phyloP scores from a whole-genome alignment of 2,329 filamentous ascomycete genomes.

The Xenoacremonium recifei region DNA sequence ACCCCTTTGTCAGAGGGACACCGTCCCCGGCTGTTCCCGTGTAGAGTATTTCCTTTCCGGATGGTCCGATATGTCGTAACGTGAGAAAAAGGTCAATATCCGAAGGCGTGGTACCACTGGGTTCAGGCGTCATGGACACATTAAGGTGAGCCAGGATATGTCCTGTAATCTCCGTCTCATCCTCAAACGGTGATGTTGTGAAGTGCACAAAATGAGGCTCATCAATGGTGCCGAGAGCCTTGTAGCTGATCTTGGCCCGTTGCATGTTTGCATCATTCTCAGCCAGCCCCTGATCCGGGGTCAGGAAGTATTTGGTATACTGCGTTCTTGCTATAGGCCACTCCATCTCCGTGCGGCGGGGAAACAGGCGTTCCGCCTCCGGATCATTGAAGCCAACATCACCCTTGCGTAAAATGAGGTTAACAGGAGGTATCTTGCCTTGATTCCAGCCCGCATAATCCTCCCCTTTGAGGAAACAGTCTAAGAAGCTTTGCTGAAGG shows the following conservation, averaged over 20 bases:
- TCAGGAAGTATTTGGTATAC: slow-evolving; percentile 62
- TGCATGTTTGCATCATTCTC: slow-evolving; percentile 10
- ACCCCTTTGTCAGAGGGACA: slow-evolving; percentile 62
- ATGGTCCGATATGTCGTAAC: slow-evolving; percentile 54
- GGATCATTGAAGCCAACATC: slow-evolving; percentile 67
- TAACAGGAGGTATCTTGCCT: slow-evolving; percentile 60
- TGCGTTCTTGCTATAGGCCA: slow-evolving; percentile 68
- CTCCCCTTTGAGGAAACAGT: slow-evolving; percentile 68
- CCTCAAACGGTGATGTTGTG: slow-evolving; percentile 53
- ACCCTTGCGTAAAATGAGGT: slow-evolving; percentile 61
- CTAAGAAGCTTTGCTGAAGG: slow-evolving; percentile 64
- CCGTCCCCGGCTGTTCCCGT: slow-evolving; percentile 65
- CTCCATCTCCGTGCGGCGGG: slow-evolving; percentile 54
- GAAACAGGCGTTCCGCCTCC: slow-evolving; percentile 54
- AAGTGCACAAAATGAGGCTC: slow-evolving; percentile 57
- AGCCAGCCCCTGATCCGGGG: slow-evolving; percentile 40
- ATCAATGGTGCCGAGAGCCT: slow-evolving; percentile 56
- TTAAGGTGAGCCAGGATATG: slow-evolving; percentile 64
- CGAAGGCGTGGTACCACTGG: slow-evolving; percentile 29
- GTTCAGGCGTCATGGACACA: slow-evolving; percentile 60
- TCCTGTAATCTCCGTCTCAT: slow-evolving; percentile 68
- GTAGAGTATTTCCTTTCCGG: slow-evolving; percentile 59
- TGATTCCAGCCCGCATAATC: slow-evolving; percentile 62
- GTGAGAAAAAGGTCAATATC: slow-evolving; percentile 67
- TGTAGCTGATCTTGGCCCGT: slow-evolving; percentile 51